Percentiles rank a stretch among this genome's conserved stretches.
Evolutionary conservation across 371 early-diverging fungal genomes (phyloP).

Genomic region (Mucor mucedo): DNA sequence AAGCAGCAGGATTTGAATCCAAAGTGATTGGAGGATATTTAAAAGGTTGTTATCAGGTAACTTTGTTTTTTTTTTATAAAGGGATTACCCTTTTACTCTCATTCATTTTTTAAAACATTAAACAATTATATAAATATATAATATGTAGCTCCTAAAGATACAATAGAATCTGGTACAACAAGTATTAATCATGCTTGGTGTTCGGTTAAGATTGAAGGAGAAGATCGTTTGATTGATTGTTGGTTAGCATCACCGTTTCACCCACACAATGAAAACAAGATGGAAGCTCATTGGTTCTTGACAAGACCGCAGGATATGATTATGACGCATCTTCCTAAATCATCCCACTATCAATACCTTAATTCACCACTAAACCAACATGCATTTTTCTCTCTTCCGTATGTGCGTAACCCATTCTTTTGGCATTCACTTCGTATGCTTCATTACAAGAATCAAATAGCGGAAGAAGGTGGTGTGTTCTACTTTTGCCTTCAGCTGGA

Average conservation of each 20-base stretch:
- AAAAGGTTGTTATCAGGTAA: slow-evolving; percentile 44
- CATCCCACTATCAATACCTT: slow-evolving; percentile 37
- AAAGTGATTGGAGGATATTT: slow-evolving; percentile 62
- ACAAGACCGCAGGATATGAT: slow-evolving; percentile 46
- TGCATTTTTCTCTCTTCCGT: slow-evolving; percentile 45
- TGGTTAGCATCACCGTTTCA: slow-evolving; percentile 59
- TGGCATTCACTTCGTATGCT: slow-evolving; percentile 35
- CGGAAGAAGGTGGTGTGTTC: slow-evolving; percentile 14
- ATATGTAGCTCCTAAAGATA: slow-evolving; percentile 39
- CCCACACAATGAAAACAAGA: slow-evolving; percentile 35
- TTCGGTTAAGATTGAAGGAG: slow-evolving; percentile 63
- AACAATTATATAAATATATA: not conserved
- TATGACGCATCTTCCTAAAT: slow-evolving; percentile 46
- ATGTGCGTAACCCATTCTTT: slow-evolving; percentile 44
- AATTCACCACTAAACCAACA: slow-evolving; percentile 31
- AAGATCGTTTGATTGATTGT: slow-evolving; percentile 67
- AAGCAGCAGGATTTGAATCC: slow-evolving; percentile 56
- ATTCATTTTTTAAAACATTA: not conserved
- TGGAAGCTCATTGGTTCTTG: slow-evolving; percentile 53
- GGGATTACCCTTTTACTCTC: too few relatives aligned
- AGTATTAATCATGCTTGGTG: slow-evolving; percentile 67
- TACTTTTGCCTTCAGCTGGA: slow-evolving; percentile 13
- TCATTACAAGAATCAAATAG: slow-evolving; percentile 7
- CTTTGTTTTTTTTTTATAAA: too few relatives aligned
- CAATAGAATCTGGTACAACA: slow-evolving; percentile 28